Evolutionary conservation across 768 basidiomycete genomes (phyloP).

Genomic region (Pulveroboletus sp.): DNA sequence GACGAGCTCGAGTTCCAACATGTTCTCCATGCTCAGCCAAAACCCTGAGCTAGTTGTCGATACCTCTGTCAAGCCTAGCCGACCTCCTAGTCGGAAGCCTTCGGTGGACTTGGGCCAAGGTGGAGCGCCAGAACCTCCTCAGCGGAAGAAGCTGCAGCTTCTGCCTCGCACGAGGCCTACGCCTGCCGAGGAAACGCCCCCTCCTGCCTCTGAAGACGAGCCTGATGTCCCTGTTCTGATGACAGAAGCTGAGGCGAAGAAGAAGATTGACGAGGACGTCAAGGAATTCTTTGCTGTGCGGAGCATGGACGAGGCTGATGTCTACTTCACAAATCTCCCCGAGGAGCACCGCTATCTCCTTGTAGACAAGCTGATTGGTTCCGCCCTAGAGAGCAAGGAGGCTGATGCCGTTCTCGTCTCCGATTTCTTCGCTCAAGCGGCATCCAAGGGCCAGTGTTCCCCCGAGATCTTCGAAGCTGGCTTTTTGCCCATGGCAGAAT

Average conservation of each 20-base stretch:
- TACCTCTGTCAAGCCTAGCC: constrained; percentile 48
- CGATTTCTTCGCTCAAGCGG: constrained; percentile 65
- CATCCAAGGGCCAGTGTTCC: constrained; percentile 58
- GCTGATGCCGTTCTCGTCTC: constrained; percentile 76
- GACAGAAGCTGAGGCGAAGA: constrained; percentile 63
- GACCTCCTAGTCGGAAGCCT: constrained; percentile 48
- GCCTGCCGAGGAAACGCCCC: constrained; percentile 43
- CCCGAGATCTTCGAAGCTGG: constrained; percentile 70
- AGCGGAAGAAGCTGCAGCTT: constrained; percentile 72
- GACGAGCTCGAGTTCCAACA: constrained; percentile 77
- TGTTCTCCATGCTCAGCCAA: constrained; percentile 84
- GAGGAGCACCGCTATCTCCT: constrained; percentile 59
- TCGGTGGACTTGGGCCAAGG: constrained; percentile 48
- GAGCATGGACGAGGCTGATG: constrained; percentile 83
- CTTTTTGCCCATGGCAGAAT: constrained; percentile 64
- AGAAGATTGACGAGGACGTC: constrained; percentile 75
- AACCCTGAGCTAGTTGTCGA: constrained; percentile 56
- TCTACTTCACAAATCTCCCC: constrained; percentile 78
- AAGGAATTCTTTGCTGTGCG: constrained; percentile 88
- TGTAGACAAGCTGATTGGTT: constrained; percentile 71
- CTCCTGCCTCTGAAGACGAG: constrained; percentile 49
- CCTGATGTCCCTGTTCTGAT: constrained; percentile 48
- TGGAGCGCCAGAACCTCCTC: constrained; percentile 45
- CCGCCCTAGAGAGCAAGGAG: constrained; percentile 80
- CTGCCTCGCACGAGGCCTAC: constrained; percentile 72